Percentiles rank a stretch among this genome's conserved stretches.
Evolutionary conservation across 345 rosid species (phyloP).

Genomic region (Combretum micranthum): DNA sequence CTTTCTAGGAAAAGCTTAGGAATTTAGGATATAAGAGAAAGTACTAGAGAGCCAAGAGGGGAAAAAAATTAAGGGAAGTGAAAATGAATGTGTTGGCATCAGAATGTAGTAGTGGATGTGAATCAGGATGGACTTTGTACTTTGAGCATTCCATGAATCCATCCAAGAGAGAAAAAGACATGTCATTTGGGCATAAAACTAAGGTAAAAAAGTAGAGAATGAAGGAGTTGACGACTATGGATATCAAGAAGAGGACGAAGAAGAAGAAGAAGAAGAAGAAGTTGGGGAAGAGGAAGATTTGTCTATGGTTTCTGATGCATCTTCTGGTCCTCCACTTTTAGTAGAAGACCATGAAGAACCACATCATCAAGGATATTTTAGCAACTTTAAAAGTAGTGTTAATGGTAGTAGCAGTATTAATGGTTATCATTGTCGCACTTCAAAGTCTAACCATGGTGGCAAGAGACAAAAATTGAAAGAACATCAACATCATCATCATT

Average conservation of each 20-base stretch:
- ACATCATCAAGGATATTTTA: conserved; percentile 16
- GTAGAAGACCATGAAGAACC: conserved; percentile 22
- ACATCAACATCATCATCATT: conserved; percentile 14
- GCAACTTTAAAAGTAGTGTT: conserved; percentile 13
- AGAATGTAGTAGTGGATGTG: conserved; percentile 77
- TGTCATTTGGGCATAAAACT: conserved; percentile 11
- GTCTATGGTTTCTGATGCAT: conserved; percentile 97
- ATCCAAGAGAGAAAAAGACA: conserved; percentile 17
- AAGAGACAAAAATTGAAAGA: conserved; percentile 35
- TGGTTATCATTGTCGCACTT: too few species aligned
- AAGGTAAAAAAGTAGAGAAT: not conserved
- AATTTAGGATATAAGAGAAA: not conserved
- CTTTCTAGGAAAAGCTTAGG: not conserved
- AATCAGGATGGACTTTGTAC: conserved; percentile 98
- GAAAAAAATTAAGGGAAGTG: not conserved
- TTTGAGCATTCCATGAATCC: conserved; percentile 58
- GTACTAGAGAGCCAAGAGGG: not conserved
- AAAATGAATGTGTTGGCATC: conserved; percentile 43
- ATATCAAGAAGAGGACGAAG: not conserved
- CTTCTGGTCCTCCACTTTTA: conserved; percentile 88
- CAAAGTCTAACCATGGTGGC: conserved; percentile 4
- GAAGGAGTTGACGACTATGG: conserved; percentile 40
- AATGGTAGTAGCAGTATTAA: not conserved
- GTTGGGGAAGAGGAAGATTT: conserved; percentile 64
- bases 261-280: conserved; percentile 18